Conservation (phyloP, 108 stramenopile species). For the Aurantiochytrium sp. region DNA sequence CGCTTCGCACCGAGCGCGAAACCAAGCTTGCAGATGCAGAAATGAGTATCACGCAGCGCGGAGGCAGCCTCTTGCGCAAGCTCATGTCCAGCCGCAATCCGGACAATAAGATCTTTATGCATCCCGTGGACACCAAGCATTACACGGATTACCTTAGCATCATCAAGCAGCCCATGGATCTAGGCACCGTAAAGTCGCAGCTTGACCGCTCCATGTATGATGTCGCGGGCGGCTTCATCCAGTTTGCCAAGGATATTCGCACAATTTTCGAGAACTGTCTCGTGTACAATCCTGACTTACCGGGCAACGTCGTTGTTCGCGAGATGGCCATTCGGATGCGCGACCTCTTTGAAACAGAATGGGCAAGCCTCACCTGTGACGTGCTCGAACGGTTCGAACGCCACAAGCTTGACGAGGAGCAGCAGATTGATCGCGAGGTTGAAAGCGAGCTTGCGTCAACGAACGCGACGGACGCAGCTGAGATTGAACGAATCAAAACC, state of each 20-base stretch:
- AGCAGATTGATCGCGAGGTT: neutral
- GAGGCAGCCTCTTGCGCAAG: neutral
- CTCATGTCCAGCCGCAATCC: neutral
- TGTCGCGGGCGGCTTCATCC: neutral
- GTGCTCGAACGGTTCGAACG: neutral
- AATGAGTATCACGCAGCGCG: neutral
- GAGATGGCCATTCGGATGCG: neutral
- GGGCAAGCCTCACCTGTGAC: neutral
- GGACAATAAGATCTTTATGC: neutral
- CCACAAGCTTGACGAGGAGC: neutral
- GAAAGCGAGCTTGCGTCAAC: neutral
- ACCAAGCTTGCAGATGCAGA: neutral
- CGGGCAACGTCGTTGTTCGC: neutral
- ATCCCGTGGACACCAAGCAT: neutral
- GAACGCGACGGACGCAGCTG: neutral
- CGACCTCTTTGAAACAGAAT: neutral
- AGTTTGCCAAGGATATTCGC: neutral
- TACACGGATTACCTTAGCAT: neutral
- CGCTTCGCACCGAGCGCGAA: neutral
- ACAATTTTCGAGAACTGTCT: neutral
- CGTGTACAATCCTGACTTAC: neutral
- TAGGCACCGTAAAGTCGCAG: neutral
- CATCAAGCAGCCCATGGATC: neutral
- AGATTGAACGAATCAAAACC: neutral
- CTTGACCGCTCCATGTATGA: neutral